Conservation (phyloP, 2,329 filamentous ascomycete species). For the Pseudocercospora musae region DNA sequence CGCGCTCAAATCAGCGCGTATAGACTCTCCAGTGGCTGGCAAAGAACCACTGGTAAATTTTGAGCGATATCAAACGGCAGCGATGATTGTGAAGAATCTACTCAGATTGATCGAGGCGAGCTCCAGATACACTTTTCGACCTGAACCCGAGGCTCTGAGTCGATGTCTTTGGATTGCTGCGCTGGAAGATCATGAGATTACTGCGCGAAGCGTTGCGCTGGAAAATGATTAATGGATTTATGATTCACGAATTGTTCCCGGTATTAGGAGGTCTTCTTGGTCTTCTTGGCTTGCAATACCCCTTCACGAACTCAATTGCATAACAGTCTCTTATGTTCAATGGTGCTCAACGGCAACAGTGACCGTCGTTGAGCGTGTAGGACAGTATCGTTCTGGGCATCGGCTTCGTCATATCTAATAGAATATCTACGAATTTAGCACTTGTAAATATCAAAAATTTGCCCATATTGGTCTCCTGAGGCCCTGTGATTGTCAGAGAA, state of each 20-base stretch:
- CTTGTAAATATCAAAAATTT: not conserved
- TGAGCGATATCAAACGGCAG: constrained; percentile 73
- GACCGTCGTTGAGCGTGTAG: not conserved
- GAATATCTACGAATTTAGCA: not conserved
- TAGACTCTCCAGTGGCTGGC: constrained; percentile 46
- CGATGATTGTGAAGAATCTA: constrained; percentile 74
- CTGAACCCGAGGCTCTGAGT: constrained; percentile 73
- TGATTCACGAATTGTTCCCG: not conserved
- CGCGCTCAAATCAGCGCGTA: constrained; percentile 71
- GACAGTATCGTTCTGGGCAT: not conserved
- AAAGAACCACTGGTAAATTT: constrained; percentile 75
- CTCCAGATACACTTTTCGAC: constrained; percentile 68
- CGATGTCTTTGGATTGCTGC: constrained; percentile 83
- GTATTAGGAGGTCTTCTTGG: not conserved
- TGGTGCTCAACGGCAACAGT: not conserved
- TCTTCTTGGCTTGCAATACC: not conserved
- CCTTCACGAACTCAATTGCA: not conserved
- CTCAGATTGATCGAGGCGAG: constrained; percentile 76
- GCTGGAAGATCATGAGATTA: constrained; percentile 70
- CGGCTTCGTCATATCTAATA: not conserved
- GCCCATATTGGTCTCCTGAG: no score
- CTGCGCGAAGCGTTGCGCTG: constrained; percentile 29
- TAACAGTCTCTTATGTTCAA: not conserved
- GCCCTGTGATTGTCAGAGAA: no score
- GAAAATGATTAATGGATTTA: constrained; percentile 21